Conservation (phyloP, 768 basidiomycete species). For the Trametes cinnabarina region DNA sequence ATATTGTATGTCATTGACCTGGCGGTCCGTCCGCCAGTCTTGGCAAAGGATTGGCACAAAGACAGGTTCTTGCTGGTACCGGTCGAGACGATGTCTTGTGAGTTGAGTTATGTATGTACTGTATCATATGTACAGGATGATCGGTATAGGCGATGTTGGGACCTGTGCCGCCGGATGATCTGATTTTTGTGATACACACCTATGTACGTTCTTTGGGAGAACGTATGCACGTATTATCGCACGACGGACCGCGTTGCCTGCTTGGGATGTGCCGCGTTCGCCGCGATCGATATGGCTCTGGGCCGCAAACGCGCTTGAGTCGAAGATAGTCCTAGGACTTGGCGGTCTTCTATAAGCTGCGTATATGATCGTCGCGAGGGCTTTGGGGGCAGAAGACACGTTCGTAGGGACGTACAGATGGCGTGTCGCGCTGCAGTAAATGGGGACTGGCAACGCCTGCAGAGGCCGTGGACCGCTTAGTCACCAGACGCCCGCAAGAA, state of each 20-base stretch:
- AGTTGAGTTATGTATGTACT: too few species aligned
- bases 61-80: too few species aligned
- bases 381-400: constrained; percentile 1
- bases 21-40: too few species aligned
- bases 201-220: constrained; percentile 10
- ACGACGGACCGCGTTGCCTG: constrained; percentile 10
- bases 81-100: too few species aligned
- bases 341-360: not conserved
- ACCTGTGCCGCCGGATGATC: constrained; percentile 5
- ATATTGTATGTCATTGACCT: too few species aligned
- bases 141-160: not conserved
- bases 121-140: too few species aligned
- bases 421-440: too few species aligned
- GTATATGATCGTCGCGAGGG: constrained; percentile 11
- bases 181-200: constrained; percentile 3
- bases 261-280: constrained; percentile 9
- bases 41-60: too few species aligned
- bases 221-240: not conserved
- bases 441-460: too few species aligned
- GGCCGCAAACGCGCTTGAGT: not conserved
- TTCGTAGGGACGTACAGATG: constrained; percentile 12
- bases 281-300: constrained; percentile 15
- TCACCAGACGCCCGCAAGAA: too few species aligned
- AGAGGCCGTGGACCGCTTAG: too few species aligned
- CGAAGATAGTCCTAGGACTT: not conserved